phyloP scores from a whole-genome alignment of 2,329 filamentous ascomycete genomes.

The Alternaria sp. region DNA sequence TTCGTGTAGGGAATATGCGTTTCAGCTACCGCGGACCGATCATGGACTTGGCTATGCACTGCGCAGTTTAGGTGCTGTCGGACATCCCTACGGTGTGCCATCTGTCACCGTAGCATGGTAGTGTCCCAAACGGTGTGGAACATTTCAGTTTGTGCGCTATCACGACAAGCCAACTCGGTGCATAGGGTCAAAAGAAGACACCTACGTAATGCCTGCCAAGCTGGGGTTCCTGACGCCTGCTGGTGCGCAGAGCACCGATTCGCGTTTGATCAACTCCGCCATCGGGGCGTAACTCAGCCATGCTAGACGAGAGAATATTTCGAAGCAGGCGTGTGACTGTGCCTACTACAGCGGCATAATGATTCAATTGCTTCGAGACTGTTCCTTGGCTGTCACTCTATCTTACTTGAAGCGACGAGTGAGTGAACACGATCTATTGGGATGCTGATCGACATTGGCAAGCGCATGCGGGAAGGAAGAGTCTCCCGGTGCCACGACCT shows the following conservation, averaged over 20 bases:
- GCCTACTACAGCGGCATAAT: neutral
- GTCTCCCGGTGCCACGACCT: conserved; percentile 7
- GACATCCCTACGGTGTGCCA: conserved; percentile 12
- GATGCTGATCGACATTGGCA: neutral
- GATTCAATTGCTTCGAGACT: neutral
- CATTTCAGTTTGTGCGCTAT: conserved; percentile 2
- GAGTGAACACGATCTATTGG: neutral
- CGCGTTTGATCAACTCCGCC: conserved; percentile 11
- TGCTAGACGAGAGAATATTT: conserved; percentile 8
- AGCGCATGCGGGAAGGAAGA: neutral
- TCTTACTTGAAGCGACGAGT: neutral
- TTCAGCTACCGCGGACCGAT: conserved; percentile 8
- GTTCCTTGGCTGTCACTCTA: neutral
- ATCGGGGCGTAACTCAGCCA: conserved; percentile 23
- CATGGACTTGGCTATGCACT: conserved; percentile 13
- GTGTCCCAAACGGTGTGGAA: conserved; percentile 18
- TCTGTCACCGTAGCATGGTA: conserved; percentile 7
- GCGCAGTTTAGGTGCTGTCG: conserved; percentile 20
- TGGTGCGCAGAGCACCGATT: conserved; percentile 11
- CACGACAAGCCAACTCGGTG: neutral
- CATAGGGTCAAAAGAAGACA: neutral
- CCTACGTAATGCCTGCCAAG: neutral
- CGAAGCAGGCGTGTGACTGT: conserved; percentile 15
- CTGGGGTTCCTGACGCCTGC: neutral
- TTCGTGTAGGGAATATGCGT: neutral